Conservation (phyloP, 768 basidiomycete genomes). For the Psilocybe azurescens region DNA sequence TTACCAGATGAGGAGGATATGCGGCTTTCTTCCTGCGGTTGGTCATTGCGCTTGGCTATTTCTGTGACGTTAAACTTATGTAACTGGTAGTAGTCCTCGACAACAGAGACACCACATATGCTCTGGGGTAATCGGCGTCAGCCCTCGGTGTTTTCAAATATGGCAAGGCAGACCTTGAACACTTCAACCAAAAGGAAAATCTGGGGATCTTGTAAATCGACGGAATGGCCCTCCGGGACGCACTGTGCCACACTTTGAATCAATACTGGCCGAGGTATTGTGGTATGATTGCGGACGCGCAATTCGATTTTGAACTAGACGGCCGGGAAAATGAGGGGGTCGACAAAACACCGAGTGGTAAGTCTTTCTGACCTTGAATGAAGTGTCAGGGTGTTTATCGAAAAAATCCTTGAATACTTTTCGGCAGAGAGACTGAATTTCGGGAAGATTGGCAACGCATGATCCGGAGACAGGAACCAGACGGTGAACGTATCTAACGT, state of each 20-base stretch:
- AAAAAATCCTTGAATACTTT: conserved; percentile 60
- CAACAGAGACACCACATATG: conserved; percentile 76
- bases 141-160: neutral
- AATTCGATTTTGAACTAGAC: conserved; percentile 83
- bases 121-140: conserved; percentile 46
- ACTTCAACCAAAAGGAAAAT: conserved; percentile 81
- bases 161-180: conserved; percentile 65
- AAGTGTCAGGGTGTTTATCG: conserved; percentile 44
- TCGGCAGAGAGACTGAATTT: conserved; percentile 68
- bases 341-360: neutral
- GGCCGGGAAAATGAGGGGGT: neutral
- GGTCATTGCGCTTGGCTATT: conserved; percentile 58
- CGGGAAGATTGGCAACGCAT: conserved; percentile 70
- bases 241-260: conserved; percentile 74
- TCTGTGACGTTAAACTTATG: conserved; percentile 84
- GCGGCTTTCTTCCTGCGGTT: conserved; percentile 6
- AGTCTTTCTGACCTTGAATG: conserved; percentile 46
- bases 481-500: conserved; percentile 67
- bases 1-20: neutral
- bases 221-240: conserved; percentile 69
- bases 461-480: conserved; percentile 72
- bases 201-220: conserved; percentile 71
- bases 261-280: conserved; percentile 59
- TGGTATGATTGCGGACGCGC: conserved; percentile 78
- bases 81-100: conserved; percentile 71